Evolutionary conservation across 1,284 basidiomycete genomes (phyloP), one percentile per base, ranked within the genome.

Genomic region (Ceratobasidium sp.): DNA sequence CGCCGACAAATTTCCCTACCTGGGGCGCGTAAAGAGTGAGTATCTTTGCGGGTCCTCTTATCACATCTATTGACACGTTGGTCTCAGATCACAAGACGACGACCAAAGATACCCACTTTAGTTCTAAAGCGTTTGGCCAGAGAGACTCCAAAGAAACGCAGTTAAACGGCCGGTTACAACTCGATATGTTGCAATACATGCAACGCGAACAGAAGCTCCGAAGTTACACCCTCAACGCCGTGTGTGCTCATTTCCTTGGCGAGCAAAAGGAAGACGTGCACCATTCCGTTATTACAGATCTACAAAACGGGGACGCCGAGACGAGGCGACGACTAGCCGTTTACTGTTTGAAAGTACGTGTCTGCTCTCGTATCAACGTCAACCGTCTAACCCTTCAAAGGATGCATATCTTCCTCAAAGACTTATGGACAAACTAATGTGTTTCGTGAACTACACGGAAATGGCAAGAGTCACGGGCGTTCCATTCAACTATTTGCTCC

Each of bases 181-280:
- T 98, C 56, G 95, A 98, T 82, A 79, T 98, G 23, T 83, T 98
- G 46, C 94, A 97, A 74, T 93, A 93, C 76, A 98, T 98, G 92
- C 95, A 98, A 75, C 85, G 95, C 71, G 95, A 98, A 77, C 90
- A 97, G 80, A 98, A 98, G 76, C 81, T 98, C 3, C 87, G 95
- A 27, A 94, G 91, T 75, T 98, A 98, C 77, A 93, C 95, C 0
- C 87, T 98, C 72, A 98, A 98, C 77, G 90, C 95, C 1, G 95
- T 98, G 56, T 98, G 95, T 76, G 90, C 95, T 1, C 92, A 95
- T 74, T 98, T 98, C 78, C 82, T 98, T 1, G 93, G 93, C 29
- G 95, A 98, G 76, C 95, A 98, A 77, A 98, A 98, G 77, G 95
- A 98, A 76, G 95, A 98, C 73, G 95, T 98, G 23, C 95, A 98